Base-by-base conservation (phyloP, 345 rosid genomes). In the Populus pruinosa region DNA sequence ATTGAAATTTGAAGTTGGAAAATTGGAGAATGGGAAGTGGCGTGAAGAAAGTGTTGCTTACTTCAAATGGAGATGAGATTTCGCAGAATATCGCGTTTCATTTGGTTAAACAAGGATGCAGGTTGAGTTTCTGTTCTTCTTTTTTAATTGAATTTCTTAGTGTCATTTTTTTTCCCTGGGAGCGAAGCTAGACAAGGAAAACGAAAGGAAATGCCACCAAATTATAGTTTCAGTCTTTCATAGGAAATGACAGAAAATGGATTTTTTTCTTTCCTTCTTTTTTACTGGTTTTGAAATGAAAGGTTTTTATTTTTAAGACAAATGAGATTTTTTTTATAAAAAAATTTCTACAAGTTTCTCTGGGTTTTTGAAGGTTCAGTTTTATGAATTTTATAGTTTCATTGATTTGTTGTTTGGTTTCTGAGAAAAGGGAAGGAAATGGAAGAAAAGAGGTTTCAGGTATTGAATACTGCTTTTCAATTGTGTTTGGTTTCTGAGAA, bases 61-160 rank as follows among this genome's bases (percentile, higher is more conserved):
- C 99, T 25, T 90, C 95, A 65, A 84, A 85, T 67, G 99, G 94
- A 41, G 98, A 93, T 75, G 90, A 87, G 75, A 75, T 96, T 76
- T 92, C 97, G 27, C 85, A 67, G 72, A 88, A 77, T 77, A 86
- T 93, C 69, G 97, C 99, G 64, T 72, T 88, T 74, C 89, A 90
- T 73, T 86, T 96, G 63, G 97, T 91, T 87, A 80, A 84, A 71
- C 88, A 80, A 12, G 96, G 97, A 49, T 96, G 98, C 93, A 90
- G 98, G 98, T 93, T 31, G 31, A 25, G 39, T 47, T 29, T 76
- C 73, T 33, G 9, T 14, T 31, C 41, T 29, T 31, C 10, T 18
- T 3, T 14, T 35, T 36, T 67, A 18, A 47, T 8, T 18, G 43
- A 11, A 4, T 38, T 65, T 13, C 33, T 16, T 73, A 50, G 1